Evolutionary conservation across 257 asterid genomes (phyloP).

Genomic region (Fraxinus excelsior): DNA sequence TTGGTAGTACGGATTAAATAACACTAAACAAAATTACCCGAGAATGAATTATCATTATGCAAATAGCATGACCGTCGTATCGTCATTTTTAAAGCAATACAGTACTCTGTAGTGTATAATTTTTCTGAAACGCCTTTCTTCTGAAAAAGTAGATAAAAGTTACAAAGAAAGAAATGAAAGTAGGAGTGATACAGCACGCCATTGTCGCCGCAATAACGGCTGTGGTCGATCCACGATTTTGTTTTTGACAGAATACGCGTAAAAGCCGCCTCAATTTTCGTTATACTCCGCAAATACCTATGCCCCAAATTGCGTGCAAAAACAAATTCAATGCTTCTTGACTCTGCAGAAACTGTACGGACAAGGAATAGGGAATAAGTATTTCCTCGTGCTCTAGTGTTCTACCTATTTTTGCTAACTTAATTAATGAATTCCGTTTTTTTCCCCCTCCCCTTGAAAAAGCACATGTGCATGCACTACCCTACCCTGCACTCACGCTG

Average conservation of each 20-base stretch:
- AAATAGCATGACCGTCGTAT: no score
- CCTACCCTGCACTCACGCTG: slow-evolving; percentile 63
- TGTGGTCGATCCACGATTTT: slow-evolving; percentile 33
- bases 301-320: slow-evolving; percentile 35
- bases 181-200: slow-evolving; percentile 38
- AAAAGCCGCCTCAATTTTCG: slow-evolving; percentile 31
- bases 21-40: no score
- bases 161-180: not conserved
- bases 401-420: slow-evolving; percentile 20
- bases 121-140: not conserved
- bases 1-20: no score
- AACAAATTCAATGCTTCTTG: slow-evolving; percentile 28
- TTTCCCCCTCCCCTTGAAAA: not conserved
- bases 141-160: not conserved
- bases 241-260: slow-evolving; percentile 26
- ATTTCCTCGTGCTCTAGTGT: slow-evolving; percentile 24
- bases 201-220: slow-evolving; percentile 78
- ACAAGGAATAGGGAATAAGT: slow-evolving; percentile 31
- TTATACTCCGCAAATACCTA: slow-evolving; percentile 31
- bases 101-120: not conserved
- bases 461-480: slow-evolving; percentile 37
- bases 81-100: not conserved
- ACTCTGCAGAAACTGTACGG: slow-evolving; percentile 39
- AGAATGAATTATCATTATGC: no score
- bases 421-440: slow-evolving; percentile 15